Percentiles rank a stretch among this genome's conserved stretches.
Evolutionary conservation across 1,284 basidiomycete genomes (phyloP).

Genomic region (Boletellus deceptivus): DNA sequence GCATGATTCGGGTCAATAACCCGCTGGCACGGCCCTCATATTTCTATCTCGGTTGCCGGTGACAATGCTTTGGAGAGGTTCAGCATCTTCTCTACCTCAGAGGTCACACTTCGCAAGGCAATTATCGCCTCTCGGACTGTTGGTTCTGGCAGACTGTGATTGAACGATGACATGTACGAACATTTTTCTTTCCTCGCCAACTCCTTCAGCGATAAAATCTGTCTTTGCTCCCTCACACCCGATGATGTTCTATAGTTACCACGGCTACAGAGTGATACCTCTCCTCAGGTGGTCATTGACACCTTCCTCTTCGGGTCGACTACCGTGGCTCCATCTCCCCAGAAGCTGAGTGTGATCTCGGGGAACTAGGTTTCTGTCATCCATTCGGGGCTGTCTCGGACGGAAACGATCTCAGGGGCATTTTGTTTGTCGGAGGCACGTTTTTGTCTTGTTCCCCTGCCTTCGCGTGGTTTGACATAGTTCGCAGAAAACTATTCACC

Average conservation of each 20-base stretch:
- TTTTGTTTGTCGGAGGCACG: background rate
- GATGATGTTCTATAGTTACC: background rate
- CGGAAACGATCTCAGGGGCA: background rate
- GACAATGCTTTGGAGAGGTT: background rate
- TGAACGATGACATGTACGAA: background rate
- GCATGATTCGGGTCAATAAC: background rate
- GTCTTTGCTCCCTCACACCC: background rate
- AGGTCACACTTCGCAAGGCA: background rate
- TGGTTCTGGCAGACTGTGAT: background rate
- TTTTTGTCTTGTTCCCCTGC: background rate
- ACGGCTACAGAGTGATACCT: background rate
- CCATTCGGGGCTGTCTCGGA: background rate
- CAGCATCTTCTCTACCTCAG: background rate
- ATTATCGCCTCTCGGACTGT: background rate
- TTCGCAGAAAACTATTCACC: background rate
- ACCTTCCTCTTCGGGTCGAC: background rate
- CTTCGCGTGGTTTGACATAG: background rate
- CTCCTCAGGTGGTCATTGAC: background rate
- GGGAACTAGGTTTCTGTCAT: background rate
- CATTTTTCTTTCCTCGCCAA: background rate
- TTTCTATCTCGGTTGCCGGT: background rate
- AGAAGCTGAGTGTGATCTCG: background rate
- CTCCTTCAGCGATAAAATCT: background rate
- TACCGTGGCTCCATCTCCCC: background rate
- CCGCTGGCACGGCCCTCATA: background rate